phyloP scores from a whole-genome alignment of 78 protist species.

The Emiliania huxleyi region DNA sequence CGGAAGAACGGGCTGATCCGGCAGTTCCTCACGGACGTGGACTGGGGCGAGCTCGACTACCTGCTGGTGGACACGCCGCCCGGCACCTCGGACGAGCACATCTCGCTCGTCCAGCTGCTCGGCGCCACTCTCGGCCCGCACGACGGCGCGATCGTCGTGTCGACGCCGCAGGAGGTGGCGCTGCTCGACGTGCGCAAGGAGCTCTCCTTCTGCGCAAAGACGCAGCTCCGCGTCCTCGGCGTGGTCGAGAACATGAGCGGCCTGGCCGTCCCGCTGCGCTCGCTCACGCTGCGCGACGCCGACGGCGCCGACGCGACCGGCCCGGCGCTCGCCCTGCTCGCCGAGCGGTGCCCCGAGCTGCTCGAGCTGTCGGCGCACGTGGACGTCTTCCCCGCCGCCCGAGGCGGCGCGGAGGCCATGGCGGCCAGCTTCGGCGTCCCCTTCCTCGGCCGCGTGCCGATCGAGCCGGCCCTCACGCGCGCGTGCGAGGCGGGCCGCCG shows the following conservation, averaged over 20 bases:
- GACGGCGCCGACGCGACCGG: neutral
- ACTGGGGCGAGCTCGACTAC: conserved; percentile 95
- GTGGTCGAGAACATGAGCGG: conserved; percentile 98
- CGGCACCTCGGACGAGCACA: conserved; percentile 99
- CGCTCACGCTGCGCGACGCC: neutral
- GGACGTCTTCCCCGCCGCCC: neutral
- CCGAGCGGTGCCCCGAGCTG: neutral
- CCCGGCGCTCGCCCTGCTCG: neutral
- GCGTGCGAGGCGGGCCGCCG: conserved; percentile 48
- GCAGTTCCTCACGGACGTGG: conserved; percentile 94
- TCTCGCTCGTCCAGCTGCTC: conserved; percentile 82
- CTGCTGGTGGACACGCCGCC: conserved; percentile 98
- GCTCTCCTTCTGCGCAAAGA: conserved; percentile 88
- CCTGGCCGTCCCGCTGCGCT: neutral
- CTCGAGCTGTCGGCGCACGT: neutral
- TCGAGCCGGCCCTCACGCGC: conserved; percentile 58
- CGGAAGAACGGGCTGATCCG: conserved; percentile 93
- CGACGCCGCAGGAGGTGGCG: conserved; percentile 90
- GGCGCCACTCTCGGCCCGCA: neutral
- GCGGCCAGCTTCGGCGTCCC: conserved; percentile 35
- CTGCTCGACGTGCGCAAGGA: conserved; percentile 88
- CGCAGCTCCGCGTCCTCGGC: conserved; percentile 82
- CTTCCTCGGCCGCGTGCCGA: conserved; percentile 65
- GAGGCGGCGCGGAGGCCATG: conserved; percentile 41
- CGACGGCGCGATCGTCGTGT: conserved; percentile 94